phyloP scores from a whole-genome alignment of 768 basidiomycete genomes.

The Termitomyces sp. region DNA sequence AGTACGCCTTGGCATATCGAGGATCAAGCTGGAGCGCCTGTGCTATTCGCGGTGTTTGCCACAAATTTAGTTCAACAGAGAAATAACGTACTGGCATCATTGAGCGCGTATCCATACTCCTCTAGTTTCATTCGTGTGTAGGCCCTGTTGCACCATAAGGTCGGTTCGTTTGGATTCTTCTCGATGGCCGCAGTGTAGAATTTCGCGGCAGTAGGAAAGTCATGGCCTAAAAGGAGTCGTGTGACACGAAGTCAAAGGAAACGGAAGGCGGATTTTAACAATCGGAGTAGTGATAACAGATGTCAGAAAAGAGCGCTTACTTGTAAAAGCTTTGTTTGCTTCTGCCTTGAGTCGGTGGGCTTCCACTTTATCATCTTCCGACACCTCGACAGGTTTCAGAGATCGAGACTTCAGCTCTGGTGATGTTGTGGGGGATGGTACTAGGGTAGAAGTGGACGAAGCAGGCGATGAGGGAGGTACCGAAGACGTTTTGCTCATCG shows the following conservation, averaged over 20 bases:
- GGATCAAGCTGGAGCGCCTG: conserved; percentile 87
- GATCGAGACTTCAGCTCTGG: conserved; percentile 52
- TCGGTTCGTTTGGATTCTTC: conserved; percentile 83
- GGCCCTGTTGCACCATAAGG: conserved; percentile 93
- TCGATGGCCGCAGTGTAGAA: conserved; percentile 85
- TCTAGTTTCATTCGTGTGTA: conserved; percentile 91
- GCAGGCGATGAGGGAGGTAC: conserved; percentile 37
- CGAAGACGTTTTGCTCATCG: conserved; percentile 31
- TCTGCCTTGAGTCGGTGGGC: conserved; percentile 74
- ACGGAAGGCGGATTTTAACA: not conserved
- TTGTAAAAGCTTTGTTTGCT: conserved; percentile 85
- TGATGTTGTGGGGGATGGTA: conserved; percentile 51
- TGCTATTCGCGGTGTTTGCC: conserved; percentile 37
- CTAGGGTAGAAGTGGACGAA: conserved; percentile 42
- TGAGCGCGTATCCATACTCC: conserved; percentile 88
- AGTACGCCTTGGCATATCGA: conserved; percentile 88
- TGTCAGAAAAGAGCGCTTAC: conserved; percentile 34
- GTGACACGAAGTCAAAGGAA: not conserved
- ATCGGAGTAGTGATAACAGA: conserved; percentile 1
- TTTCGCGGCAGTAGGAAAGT: conserved; percentile 71
- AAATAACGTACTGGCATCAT: conserved; percentile 71
- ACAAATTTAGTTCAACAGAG: not conserved
- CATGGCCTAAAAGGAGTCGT: conserved; percentile 44
- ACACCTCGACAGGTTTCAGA: conserved; percentile 44
- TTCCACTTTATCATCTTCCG: conserved; percentile 66